A percentile compares a stretch with the other conserved stretches of the same genome.
phyloP scores from a whole-genome alignment of 306 rosid species.

The Arachis hypogaea region DNA sequence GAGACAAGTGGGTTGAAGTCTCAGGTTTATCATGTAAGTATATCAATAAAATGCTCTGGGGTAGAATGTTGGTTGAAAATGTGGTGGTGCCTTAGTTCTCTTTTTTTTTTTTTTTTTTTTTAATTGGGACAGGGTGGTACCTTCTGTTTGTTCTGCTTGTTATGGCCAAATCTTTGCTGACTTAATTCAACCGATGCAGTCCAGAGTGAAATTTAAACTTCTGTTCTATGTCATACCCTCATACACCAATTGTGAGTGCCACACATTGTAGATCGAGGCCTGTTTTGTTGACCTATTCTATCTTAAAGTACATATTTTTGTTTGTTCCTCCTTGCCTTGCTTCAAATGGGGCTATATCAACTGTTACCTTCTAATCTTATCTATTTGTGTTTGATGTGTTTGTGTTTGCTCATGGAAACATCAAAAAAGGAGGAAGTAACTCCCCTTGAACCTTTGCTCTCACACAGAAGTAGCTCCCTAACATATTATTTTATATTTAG shows the following conservation, averaged over 20 bases:
- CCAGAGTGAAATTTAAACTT: not conserved
- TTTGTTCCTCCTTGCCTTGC: not conserved
- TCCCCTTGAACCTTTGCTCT: not conserved
- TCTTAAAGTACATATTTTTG: not conserved
- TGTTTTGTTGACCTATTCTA: not conserved
- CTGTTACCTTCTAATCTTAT: not conserved
- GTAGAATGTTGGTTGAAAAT: not conserved
- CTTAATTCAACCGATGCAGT: conserved; percentile 1
- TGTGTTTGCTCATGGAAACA: not conserved
- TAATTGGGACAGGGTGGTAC: too few relatives aligned
- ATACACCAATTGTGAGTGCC: not conserved
- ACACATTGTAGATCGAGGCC: not conserved
- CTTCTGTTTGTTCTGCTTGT: not conserved
- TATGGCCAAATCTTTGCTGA: conserved; percentile 33
- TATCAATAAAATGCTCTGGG: not conserved
- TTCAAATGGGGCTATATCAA: conserved; percentile 8
- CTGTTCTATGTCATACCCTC: not conserved
- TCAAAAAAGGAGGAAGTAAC: conserved; percentile 9
- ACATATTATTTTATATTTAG: conserved; percentile 15
- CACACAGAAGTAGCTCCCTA: not conserved
- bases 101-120: too few relatives aligned
- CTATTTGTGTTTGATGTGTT: not conserved
- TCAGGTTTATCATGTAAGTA: not conserved
- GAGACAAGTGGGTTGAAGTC: conserved; percentile 21
- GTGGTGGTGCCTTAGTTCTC: not conserved